Base-by-base conservation (phyloP, 2,329 filamentous ascomycete species). In the Drechslerella dactyloides region DNA sequence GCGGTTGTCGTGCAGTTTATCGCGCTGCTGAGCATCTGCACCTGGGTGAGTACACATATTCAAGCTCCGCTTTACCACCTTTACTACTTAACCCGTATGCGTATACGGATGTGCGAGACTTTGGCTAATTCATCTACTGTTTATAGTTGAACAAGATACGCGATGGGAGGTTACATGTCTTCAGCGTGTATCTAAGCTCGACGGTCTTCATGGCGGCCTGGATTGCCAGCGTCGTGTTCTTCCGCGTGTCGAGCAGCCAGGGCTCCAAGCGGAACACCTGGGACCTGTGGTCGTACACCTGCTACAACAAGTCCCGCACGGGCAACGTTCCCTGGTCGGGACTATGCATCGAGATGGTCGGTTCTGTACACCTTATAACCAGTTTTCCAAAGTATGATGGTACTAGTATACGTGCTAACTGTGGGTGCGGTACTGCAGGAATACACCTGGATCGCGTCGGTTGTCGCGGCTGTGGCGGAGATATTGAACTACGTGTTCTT, bases 211-310 rank as follows among this genome's bases (percentile, higher is more conserved):
- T 48, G 11, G 44, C 44, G 4, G 44, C 44, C 7, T 48, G 44
- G 44, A 48, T 48, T 21, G 44, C 15, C 17, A 17, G 11, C 5
- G 11, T 48, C 8, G 44, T 48, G 4, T 48, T 21, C 19, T 48
- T 48, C 17, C 44, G 44, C 17, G 17, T 48, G 2, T 8, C 8
- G 11, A 21, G 21, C 44, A 48, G 44, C 44, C 44, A 48, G 44
- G 44, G 44, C 44, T 3, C 8, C 11, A 5, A 15, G 44, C 8
- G 17, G 44, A 48, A 17, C 44, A 19, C 6, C 17, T 48, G 44
- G 44, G 44, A 48, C 44, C 2, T 48, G n/a, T 48, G 44, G 44
- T 19, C 44, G 11, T 48, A 48, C 19, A 48, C 44, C 44, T 48
- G 44, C 44, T 21, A 48, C 4, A 48, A 48, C 17, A 48, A 48